Evolutionary conservation across 2,329 filamentous ascomycete genomes (phyloP).

Genomic region (Diaporthe sp.): DNA sequence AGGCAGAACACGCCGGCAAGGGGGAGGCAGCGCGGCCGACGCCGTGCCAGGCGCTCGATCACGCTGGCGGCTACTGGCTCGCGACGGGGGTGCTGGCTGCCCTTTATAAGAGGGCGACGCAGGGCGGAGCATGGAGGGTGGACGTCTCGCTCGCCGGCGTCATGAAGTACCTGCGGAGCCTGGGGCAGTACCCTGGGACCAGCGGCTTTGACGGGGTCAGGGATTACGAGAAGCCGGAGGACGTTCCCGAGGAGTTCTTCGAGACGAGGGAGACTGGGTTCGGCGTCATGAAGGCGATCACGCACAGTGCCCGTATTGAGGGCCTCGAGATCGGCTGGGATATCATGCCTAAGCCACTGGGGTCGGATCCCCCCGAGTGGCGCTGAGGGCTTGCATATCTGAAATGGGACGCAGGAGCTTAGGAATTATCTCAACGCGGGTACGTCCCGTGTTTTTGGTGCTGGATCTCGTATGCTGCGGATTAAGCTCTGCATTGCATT

Average conservation of each 20-base stretch:
- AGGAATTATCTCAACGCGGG: too few species aligned
- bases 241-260: background rate
- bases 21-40: background rate
- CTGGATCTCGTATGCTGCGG: too few species aligned
- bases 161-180: background rate
- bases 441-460: too few species aligned
- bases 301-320: background rate
- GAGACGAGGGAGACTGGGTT: background rate
- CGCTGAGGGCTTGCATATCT: background rate
- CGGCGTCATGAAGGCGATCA: background rate
- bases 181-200: background rate
- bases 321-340: background rate
- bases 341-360: background rate
- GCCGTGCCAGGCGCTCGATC: background rate
- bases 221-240: background rate
- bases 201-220: background rate
- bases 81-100: background rate
- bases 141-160: slow-evolving; percentile 1
- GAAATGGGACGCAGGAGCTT: too few species aligned
- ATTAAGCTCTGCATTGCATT: too few species aligned
- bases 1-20: background rate
- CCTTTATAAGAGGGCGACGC: background rate
- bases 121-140: background rate
- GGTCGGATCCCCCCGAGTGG: background rate
- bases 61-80: background rate